A percentile compares a stretch with the other conserved stretches of the same genome.
These are phyloP conservation scores for Colletotrichum lindemuthianum DNA, from an alignment of 2,329 filamentous ascomycete species.

Conservation along the genomic window DNA sequence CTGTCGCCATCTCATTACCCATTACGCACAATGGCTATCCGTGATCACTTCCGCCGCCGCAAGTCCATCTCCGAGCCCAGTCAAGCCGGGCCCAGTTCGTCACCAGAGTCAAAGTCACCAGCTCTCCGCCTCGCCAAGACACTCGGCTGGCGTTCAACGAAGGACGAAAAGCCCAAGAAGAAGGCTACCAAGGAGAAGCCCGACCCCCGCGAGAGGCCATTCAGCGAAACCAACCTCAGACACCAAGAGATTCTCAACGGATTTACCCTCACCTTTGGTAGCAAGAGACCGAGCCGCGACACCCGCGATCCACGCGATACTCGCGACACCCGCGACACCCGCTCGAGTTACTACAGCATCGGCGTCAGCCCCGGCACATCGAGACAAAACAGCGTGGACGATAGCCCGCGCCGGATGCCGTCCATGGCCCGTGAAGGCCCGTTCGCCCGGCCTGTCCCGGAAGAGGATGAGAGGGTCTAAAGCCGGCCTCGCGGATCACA, in stretches of 20 bases:
- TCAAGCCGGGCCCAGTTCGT: conserved; percentile 43
- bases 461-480: conserved; percentile 23
- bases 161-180: conserved; percentile 44
- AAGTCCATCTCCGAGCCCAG: conserved; percentile 48
- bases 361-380: conserved; percentile 57
- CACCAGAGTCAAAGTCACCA: conserved; percentile 27
- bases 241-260: conserved; percentile 58
- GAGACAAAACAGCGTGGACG: conserved; percentile 48
- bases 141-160: conserved; percentile 37
- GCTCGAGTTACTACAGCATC: conserved; percentile 30
- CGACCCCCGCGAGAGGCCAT: conserved; percentile 56
- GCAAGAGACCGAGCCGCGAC: conserved; percentile 20
- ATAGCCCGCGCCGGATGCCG: conserved; percentile 26
- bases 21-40: conserved; percentile 50
- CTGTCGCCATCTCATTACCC: neutral
- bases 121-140: conserved; percentile 36
- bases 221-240: conserved; percentile 56
- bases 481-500: neutral
- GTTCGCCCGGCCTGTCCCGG: conserved; percentile 19
- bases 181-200: conserved; percentile 40
- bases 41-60: conserved; percentile 54
- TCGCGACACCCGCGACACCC: neutral
- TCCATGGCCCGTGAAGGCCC: conserved; percentile 14
- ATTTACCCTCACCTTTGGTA: conserved; percentile 59
- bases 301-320: too few relatives aligned